Percentiles rank a stretch among this genome's conserved stretches.
These are phyloP conservation scores for Saccharum spontaneum DNA, from an alignment of 176 grass and related monocot genomes.

Conservation along the genomic window DNA sequence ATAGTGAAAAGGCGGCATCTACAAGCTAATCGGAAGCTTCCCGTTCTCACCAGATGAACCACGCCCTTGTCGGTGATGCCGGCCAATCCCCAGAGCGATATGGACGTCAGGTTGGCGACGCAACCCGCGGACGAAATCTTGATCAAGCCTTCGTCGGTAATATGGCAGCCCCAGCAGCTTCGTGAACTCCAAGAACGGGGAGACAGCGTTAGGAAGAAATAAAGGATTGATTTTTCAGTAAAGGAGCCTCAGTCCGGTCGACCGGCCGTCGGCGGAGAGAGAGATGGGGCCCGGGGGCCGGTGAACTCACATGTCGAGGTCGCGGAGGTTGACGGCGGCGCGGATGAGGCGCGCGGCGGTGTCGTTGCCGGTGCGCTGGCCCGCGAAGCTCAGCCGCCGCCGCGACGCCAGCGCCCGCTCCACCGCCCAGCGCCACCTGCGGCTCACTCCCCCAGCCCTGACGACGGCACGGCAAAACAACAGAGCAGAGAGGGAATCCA, in stretches of 20 bases:
- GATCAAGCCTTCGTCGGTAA: conserved; percentile 71
- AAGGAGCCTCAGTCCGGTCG: background rate
- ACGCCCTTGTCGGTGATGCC: conserved; percentile 89
- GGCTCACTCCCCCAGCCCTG: conserved; percentile 73
- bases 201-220: conserved; percentile 13
- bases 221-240: background rate
- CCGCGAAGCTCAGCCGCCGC: conserved; percentile 70
- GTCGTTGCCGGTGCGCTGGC: conserved; percentile 76
- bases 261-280: background rate
- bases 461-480: background rate
- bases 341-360: conserved; percentile 70
- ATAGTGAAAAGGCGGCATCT: background rate
- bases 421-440: conserved; percentile 76
- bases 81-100: conserved; percentile 88
- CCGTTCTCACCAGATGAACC: conserved; percentile 59
- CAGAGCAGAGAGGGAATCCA: background rate
- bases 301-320: conserved; percentile 80
- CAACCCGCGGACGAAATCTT: conserved; percentile 74
- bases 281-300: background rate
- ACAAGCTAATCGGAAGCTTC: background rate
- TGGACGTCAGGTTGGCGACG: conserved; percentile 64
- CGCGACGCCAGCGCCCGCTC: conserved; percentile 69
- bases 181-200: conserved; percentile 65
- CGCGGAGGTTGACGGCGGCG: conserved; percentile 73
- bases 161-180: conserved; percentile 87